Percentiles rank a stretch among this genome's conserved stretches.
Conservation (phyloP, 2,329 filamentous ascomycete genomes). For the Venturia oleaginea region DNA sequence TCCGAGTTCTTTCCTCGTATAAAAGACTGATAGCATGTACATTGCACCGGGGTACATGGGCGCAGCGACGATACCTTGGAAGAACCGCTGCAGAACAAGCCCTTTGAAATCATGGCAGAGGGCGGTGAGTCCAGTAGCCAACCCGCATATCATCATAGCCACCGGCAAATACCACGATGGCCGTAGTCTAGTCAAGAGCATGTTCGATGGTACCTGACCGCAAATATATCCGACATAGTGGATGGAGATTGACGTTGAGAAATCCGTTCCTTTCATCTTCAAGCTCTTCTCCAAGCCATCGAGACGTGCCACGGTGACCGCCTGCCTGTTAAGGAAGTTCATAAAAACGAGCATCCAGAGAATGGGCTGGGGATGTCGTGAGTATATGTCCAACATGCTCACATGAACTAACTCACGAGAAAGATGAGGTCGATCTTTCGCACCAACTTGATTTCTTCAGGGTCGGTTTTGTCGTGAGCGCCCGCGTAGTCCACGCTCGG, state of each 20-base stretch:
- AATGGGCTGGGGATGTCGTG: slow-evolving; percentile 25
- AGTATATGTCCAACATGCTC: slow-evolving; percentile 21
- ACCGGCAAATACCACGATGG: slow-evolving; percentile 41
- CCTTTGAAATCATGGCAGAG: slow-evolving; percentile 35
- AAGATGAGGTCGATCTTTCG: slow-evolving; percentile 25
- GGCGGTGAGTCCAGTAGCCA: slow-evolving; percentile 36
- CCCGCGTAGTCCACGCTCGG: slow-evolving; percentile 23
- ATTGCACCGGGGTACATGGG: slow-evolving; percentile 46
- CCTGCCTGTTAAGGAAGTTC: slow-evolving; percentile 46
- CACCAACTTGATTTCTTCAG: slow-evolving; percentile 26
- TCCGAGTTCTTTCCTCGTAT: slow-evolving; percentile 40
- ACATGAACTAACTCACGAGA: slow-evolving; percentile 21
- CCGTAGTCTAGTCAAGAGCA: slow-evolving; percentile 41
- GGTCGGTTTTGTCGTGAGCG: slow-evolving; percentile 27
- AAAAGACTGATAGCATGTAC: slow-evolving; percentile 34
- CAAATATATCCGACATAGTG: slow-evolving; percentile 55
- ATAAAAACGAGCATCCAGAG: slow-evolving; percentile 23
- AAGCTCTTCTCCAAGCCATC: slow-evolving; percentile 54
- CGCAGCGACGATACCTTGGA: slow-evolving; percentile 41
- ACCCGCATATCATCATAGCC: slow-evolving; percentile 40
- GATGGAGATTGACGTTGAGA: slow-evolving; percentile 52
- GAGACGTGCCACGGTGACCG: slow-evolving; percentile 54
- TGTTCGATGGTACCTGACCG: slow-evolving; percentile 41
- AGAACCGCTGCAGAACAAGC: slow-evolving; percentile 37
- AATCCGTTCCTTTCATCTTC: slow-evolving; percentile 43